Conservation (phyloP, 306 rosid genomes). For the Ormosia emarginata region DNA sequence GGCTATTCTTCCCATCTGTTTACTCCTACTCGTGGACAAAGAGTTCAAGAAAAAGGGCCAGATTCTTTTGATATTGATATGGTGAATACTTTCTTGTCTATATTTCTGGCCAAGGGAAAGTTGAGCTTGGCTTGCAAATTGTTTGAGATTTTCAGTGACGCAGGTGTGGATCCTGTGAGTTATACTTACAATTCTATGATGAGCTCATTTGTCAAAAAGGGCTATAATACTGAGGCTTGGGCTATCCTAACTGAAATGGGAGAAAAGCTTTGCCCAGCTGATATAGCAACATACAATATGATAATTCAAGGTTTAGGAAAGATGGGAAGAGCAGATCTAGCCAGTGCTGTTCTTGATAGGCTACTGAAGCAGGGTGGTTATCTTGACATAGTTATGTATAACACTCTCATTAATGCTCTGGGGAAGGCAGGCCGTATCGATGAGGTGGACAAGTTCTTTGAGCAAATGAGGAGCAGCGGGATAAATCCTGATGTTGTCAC, state of each 20-base stretch:
- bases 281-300: constrained; percentile 87
- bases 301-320: constrained; percentile 90
- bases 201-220: constrained; percentile 93
- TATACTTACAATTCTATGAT: constrained; percentile 82
- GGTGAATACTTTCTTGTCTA: constrained; percentile 85
- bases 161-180: constrained; percentile 66
- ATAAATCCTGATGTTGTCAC: constrained; percentile 89
- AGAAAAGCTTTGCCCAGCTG: constrained; percentile 69
- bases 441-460: constrained; percentile 69
- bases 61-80: constrained; percentile 69
- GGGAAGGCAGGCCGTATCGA: constrained; percentile 82
- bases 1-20: constrained; percentile 37
- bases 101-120: constrained; percentile 86
- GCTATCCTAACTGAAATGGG: constrained; percentile 71
- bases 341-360: constrained; percentile 74
- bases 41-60: constrained; percentile 57
- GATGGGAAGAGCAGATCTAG: constrained; percentile 94
- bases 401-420: constrained; percentile 78
- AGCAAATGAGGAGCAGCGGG: constrained; percentile 76
- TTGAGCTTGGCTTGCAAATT: constrained; percentile 81
- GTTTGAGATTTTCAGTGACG: constrained; percentile 79
- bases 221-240: constrained; percentile 79
- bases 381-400: constrained; percentile 91
- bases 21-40: constrained; percentile 47
- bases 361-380: constrained; percentile 83